Base-by-base conservation (phyloP, 106 monocot species). In the Platanthera guangdongensis region DNA sequence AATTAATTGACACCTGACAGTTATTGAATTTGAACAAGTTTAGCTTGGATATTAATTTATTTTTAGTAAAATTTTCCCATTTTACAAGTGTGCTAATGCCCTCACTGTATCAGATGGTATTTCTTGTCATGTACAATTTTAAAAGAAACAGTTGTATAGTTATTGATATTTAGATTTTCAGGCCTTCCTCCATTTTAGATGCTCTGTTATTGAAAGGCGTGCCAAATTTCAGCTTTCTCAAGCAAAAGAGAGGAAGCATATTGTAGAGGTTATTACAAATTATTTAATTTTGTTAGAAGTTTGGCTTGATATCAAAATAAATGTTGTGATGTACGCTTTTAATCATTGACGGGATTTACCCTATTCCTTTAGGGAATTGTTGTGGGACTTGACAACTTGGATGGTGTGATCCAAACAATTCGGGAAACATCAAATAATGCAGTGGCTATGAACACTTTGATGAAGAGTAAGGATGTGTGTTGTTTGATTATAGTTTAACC, bases 121-220 rank as follows among this genome's bases (percentile, higher is more conserved):
- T 65, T 64, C 10, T 30, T 65, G 65, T 5, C 3, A 30, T 65
- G 65, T 65, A 19, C 25, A 3, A 32, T 65, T 65, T 32, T 3
- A 65, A 11, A 19, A 12, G 12, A 30, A 65, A 2, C 11, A 65
- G 28, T 65, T 3, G 12, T 30, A 12, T n/a, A 65, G 12, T 68
- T 67, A 21, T 72, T 59, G 50, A 21, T 78, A 4, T 47, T 25
- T 69, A 30, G 30, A 69, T 10, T 77, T 84, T 51, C 84, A 97
- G 97, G 91, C 93, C 9, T 97, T 97, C 75, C 84, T 97, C 69
- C 91, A 97, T 64, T 97, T 97, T 80, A 87, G 97, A 84, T 86
- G 89, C 57, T 91, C 87, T 51, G 85, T 97, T 65, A 84, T 97
- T 67, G 94, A 94, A 86, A 93, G 97, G 50, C 93, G 97, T 83